Base-by-base conservation (phyloP, 345 rosid species). In the Rhizophora apiculata region DNA sequence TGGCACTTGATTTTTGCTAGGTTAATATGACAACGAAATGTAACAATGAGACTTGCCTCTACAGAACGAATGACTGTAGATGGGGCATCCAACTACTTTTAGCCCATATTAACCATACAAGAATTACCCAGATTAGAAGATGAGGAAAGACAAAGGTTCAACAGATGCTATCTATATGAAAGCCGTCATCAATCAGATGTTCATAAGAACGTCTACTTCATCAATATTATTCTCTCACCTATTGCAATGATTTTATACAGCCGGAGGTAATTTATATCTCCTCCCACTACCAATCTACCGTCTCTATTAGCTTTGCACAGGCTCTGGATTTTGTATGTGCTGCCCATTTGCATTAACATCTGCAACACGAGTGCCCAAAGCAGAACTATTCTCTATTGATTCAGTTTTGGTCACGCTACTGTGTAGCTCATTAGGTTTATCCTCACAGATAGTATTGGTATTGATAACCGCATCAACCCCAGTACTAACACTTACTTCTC, bases 281-380 rank as follows among this genome's bases (percentile, higher is more conserved):
- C 20, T 3, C 62, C 46, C 58, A 21, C 31, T 53, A 30, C 66
- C 74, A 51, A 26, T 63, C 63, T 37, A 58, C 63, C 69, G 52
- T 58, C 68, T 83, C 63, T 36, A 72, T 68, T 82, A 87, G 87
- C 89, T 89, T 69, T 77, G 85, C 21, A 81, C 85, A 68, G 86
- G 79, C 74, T 87, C 92, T 49, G 91, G 53, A 69, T 74, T 84
- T 1, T 75, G 79, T 65, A 80, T 68, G 59, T 70, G 82, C 56
- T 78, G 63, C 61, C 72, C 77, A 68, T 71, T 82, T 24, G 77
- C 39, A 56, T 67, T 68, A 57, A 30, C 64, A 36, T 78, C 83
- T 6, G 60, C 70, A 22, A 21, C 60, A 2, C 37, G 72, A 26
- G 21, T 67, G 36, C 55, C 61, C 37, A 57, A 68, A 37, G 68